phyloP scores from a whole-genome alignment of 2,329 filamentous ascomycete species.

The Cryphonectria parasitica region DNA sequence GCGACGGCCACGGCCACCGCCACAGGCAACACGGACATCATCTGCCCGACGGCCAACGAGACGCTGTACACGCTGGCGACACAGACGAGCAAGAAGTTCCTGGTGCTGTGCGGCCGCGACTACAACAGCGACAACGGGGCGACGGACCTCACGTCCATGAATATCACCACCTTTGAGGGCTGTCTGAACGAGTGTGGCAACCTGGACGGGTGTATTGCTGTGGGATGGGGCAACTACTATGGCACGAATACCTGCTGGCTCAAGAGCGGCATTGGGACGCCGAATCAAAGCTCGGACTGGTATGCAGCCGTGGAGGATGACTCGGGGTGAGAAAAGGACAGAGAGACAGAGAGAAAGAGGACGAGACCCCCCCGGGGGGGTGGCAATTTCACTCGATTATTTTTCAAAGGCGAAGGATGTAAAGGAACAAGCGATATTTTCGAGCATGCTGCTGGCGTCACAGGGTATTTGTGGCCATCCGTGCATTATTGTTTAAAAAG shows the following conservation, averaged over 20 bases:
- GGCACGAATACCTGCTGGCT: conserved; percentile 40
- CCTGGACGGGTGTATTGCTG: conserved; percentile 38
- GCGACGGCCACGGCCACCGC: conserved; percentile 28
- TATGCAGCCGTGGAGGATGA: conserved; percentile 38
- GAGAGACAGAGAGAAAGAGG: neutral
- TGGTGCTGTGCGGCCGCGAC: conserved; percentile 42
- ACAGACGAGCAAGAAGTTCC: conserved; percentile 32
- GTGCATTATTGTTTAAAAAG: neutral
- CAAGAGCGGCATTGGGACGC: conserved; percentile 39
- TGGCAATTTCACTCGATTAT: neutral
- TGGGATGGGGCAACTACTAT: conserved; percentile 41
- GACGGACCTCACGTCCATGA: conserved; percentile 35
- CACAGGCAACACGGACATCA: conserved; percentile 21
- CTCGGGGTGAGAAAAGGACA: neutral
- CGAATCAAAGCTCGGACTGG: conserved; percentile 37
- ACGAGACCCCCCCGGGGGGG: too few species aligned
- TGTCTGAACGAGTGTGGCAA: conserved; percentile 40
- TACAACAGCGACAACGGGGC: conserved; percentile 39
- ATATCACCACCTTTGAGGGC: conserved; percentile 36
- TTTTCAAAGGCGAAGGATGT: neutral
- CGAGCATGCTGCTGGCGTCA: neutral
- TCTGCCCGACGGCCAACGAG: conserved; percentile 41
- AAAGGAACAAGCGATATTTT: neutral
- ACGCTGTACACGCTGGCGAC: conserved; percentile 37
- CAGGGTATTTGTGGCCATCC: too few species aligned